phyloP scores from a whole-genome alignment of 2,329 filamentous ascomycete species.

The Fusarium virguliforme region DNA sequence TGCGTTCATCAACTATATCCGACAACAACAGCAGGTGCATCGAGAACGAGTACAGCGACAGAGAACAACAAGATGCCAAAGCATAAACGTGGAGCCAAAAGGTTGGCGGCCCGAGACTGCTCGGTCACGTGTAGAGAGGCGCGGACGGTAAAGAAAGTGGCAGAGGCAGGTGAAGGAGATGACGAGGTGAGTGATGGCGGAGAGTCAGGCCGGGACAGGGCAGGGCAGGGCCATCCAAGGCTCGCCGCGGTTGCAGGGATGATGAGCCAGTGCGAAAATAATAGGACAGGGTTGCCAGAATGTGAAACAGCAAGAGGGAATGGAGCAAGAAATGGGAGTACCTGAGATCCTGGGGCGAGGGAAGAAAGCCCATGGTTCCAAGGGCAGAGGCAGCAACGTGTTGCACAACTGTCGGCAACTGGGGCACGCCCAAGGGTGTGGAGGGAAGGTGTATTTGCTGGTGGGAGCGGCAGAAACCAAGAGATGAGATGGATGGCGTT shows the following conservation, averaged over 20 bases:
- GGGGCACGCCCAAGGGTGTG: conserved; percentile 29
- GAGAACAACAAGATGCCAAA: neutral
- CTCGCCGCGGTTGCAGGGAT: conserved; percentile 26
- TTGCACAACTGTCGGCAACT: conserved; percentile 33
- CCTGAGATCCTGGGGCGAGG: conserved; percentile 29
- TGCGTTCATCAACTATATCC: conserved; percentile 1
- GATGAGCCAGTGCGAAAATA: conserved; percentile 23
- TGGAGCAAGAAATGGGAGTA: conserved; percentile 31
- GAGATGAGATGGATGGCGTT: conserved; percentile 2
- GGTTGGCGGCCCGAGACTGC: neutral
- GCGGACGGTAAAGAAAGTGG: neutral
- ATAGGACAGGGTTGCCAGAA: conserved; percentile 24
- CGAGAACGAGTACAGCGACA: conserved; percentile 2
- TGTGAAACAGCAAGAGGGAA: conserved; percentile 26
- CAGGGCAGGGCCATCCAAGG: conserved; percentile 13
- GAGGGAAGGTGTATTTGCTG: conserved; percentile 5
- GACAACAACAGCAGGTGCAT: neutral
- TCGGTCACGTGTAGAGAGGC: neutral
- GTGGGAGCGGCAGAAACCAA: conserved; percentile 11
- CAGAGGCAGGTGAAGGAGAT: neutral
- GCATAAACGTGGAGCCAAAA: neutral
- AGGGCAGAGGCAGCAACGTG: conserved; percentile 23
- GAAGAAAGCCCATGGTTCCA: conserved; percentile 28
- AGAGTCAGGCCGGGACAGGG: neutral
- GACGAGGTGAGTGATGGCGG: conserved; percentile 11